Base-by-base conservation (phyloP, 2,329 filamentous ascomycete genomes). In the Keithomyces neogunnii region DNA sequence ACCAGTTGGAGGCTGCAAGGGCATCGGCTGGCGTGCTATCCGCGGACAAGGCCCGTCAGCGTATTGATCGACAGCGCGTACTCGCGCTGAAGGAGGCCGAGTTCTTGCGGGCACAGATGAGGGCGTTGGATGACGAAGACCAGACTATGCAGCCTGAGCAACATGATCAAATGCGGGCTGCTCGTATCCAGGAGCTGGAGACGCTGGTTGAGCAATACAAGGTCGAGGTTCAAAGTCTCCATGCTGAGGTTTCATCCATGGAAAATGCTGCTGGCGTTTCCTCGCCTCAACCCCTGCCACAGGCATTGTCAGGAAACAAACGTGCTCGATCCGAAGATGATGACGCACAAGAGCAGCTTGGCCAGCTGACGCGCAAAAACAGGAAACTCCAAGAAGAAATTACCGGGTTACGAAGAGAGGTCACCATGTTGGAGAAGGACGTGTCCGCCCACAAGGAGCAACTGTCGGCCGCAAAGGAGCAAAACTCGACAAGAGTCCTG, bases 1-100 rank as follows among this genome's bases (percentile, higher is more conserved):
- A 76, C 5, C 86, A 96, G 56, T 66, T 95, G 0, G 86, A 93
- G 58, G 84, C 83, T 56, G 69, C 86, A 10, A 88, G 84, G 61
- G 68, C 71, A 3, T 68, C 72, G 1, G 70, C 70, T 31, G 73
- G 66, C 3, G 69, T 73, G 4, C 62, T 69, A 1, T 76, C 71
- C 26, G 73, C 75, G 13, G 86, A 89, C 61, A 86, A 90, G 68
- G 78, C 80, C 1, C 84, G 83, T 43, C 73, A 86, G 49, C 81
- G 93, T 33, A 72, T 96, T 0, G 92, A 99, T 60, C 80, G 93
- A 53, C 92, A 97, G 64, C 87, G 89, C 52, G 81, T 79, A 1
- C 77, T 99, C 6, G 89, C 91, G 0, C 77, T 89, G 29, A 96
- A 96, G 63, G 95, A 99, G 65, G 89, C 93, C 0, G 91, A 96